Conservation (phyloP, 2,329 filamentous ascomycete species). For the Karstenula rhodostoma region DNA sequence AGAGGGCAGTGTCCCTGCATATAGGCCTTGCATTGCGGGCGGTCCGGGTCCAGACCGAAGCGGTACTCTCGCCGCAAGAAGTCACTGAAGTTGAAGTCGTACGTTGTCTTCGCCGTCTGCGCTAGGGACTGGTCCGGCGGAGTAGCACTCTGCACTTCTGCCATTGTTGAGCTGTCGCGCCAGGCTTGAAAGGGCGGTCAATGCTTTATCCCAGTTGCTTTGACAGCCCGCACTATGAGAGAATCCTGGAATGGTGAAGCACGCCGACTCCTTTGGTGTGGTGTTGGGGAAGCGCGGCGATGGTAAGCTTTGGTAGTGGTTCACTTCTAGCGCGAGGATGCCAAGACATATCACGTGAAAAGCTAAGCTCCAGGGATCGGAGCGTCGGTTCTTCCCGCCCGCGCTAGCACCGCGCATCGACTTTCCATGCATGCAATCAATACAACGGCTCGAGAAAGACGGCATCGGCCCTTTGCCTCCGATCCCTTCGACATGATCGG, state of each 20-base stretch:
- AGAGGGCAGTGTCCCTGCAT: constrained; percentile 85
- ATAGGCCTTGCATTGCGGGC: constrained; percentile 84
- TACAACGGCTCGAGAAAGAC: background rate
- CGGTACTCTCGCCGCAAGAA: constrained; percentile 86
- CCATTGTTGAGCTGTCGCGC: constrained; percentile 26
- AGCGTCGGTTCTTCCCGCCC: constrained; percentile 6
- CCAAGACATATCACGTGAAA: constrained; percentile 4
- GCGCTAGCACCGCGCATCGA: constrained; percentile 1
- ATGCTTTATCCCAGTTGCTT: background rate
- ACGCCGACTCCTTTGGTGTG: background rate
- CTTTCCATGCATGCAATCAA: constrained; percentile 2
- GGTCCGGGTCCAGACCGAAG: constrained; percentile 75
- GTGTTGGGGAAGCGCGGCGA: background rate
- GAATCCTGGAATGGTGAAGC: background rate
- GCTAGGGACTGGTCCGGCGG: constrained; percentile 39
- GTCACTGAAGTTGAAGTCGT: constrained; percentile 83
- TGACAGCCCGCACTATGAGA: background rate
- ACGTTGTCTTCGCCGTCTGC: constrained; percentile 49
- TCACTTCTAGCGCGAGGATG: background rate
- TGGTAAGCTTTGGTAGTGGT: background rate
- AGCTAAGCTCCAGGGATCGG: background rate
- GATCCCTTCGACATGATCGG: background rate
- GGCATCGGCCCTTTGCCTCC: background rate
- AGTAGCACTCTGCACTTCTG: constrained; percentile 39
- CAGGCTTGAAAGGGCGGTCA: background rate